Evolutionary conservation across 1,284 basidiomycete genomes (phyloP).

Genomic region (Ceratobasidium theobromae): DNA sequence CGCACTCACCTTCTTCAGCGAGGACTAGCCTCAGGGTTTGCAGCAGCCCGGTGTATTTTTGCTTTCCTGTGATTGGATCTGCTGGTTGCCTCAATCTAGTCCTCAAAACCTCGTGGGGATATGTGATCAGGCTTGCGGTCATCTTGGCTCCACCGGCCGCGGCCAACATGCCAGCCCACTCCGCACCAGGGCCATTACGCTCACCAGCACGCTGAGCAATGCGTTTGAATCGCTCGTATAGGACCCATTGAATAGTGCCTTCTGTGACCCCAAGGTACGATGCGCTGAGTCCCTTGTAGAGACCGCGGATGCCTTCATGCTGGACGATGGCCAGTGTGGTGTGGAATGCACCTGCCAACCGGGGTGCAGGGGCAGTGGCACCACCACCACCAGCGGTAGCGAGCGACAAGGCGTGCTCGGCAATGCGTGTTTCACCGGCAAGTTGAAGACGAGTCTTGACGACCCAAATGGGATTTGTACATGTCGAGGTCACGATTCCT

Average conservation of each 20-base stretch:
- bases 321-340: constrained; percentile 74
- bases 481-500: constrained; percentile 83
- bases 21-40: constrained; percentile 87
- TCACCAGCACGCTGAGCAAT: constrained; percentile 51
- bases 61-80: constrained; percentile 52
- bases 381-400: constrained; percentile 9
- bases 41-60: constrained; percentile 81
- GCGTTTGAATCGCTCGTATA: constrained; percentile 86
- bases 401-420: constrained; percentile 1
- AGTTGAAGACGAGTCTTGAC: constrained; percentile 95
- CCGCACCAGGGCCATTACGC: constrained; percentile 55
- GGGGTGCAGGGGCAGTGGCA: background rate
- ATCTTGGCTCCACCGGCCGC: constrained; percentile 94
- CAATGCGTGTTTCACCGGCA: constrained; percentile 34
- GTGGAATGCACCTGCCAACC: constrained; percentile 35
- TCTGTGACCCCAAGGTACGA: constrained; percentile 96
- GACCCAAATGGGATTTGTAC: constrained; percentile 98
- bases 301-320: constrained; percentile 82
- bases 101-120: constrained; percentile 93
- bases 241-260: constrained; percentile 95
- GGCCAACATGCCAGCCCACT: constrained; percentile 81
- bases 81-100: constrained; percentile 89
- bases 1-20: constrained; percentile 67
- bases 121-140: constrained; percentile 90
- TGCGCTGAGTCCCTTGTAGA: constrained; percentile 94